Evolutionary conservation across 306 rosid species (phyloP).

Genomic region (Corylus avellana): DNA sequence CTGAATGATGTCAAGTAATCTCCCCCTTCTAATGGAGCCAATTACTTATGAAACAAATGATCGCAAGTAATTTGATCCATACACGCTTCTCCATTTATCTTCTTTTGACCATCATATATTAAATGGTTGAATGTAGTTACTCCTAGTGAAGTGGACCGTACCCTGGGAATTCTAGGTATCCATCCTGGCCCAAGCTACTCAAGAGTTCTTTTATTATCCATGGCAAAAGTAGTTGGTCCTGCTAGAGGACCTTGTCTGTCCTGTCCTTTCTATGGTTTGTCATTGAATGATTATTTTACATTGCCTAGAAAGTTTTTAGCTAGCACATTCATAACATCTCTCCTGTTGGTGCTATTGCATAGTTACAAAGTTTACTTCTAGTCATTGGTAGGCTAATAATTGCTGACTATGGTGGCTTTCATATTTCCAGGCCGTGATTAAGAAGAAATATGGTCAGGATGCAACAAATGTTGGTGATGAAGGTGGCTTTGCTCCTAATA

Average conservation of each 20-base stretch:
- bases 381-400: conserved; percentile 20
- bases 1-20: background rate
- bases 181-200: background rate
- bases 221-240: background rate
- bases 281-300: background rate
- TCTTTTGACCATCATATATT: background rate
- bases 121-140: background rate
- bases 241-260: background rate
- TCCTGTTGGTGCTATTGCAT: background rate
- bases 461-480: conserved; percentile 97
- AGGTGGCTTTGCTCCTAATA: conserved; percentile 99
- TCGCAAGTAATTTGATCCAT: background rate
- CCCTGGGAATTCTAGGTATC: background rate
- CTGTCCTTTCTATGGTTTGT: background rate
- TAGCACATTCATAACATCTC: background rate
- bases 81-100: background rate
- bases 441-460: conserved; percentile 98
- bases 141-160: background rate
- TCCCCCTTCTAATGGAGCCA: no score
- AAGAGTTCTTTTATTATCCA: background rate
- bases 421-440: conserved; percentile 76
- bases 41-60: no score
- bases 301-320: background rate
- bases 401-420: conserved; percentile 8
- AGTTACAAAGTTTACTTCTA: background rate